Base-by-base conservation (phyloP, 2,329 filamentous ascomycete species). In the Trichoderma oligosporum region DNA sequence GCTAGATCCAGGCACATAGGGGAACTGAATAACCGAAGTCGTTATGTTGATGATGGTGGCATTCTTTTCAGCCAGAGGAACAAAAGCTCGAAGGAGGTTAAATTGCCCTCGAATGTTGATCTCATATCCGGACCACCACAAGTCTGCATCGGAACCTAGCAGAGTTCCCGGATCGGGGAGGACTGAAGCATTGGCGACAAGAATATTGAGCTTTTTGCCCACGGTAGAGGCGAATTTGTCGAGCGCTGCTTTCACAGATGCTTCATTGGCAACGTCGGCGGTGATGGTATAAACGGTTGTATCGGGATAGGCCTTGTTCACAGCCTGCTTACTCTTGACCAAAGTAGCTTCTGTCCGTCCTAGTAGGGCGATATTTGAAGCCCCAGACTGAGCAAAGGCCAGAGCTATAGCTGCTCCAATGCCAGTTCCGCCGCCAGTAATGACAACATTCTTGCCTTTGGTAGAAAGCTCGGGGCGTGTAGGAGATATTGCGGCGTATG, bases 351-450 rank as follows among this genome's bases (percentile, higher is more conserved):
- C 58, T 11, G 70, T 73, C 4, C 78, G 74, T 16, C 73, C 76
- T 0, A 74, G 61, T 39, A 81, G 68, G 39, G 72, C 70, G 24
- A 79, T 61, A 9, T 68, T 67, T 9, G 65, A 53, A 9, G 75
- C 71, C 0, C 70, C 70, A 0, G 78, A 79, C 8, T 65, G 59
- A 14, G 73, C 68, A 62, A 79, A 88, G 38, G 84, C 74, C 49
- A 78, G 76, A 4, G 85, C 84, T 8, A 87, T 80, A 1, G 82
- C 80, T 53, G 82, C 81, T 1, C 85, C 85, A 44, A 88, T 81
- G 22, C 85, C 84, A 1, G 78, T 80, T 4, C 81, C 81, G 9
- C 79, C 85, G 22, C 86, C 86, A 3, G 83, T 87, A 66, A 89
- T 83, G 14, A 88, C 73, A 7, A 85, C 82, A 16, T 77, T 82